Evolutionary conservation across 2,329 filamentous ascomycete genomes (phyloP).

Genomic region (Xylaria arbuscula): DNA sequence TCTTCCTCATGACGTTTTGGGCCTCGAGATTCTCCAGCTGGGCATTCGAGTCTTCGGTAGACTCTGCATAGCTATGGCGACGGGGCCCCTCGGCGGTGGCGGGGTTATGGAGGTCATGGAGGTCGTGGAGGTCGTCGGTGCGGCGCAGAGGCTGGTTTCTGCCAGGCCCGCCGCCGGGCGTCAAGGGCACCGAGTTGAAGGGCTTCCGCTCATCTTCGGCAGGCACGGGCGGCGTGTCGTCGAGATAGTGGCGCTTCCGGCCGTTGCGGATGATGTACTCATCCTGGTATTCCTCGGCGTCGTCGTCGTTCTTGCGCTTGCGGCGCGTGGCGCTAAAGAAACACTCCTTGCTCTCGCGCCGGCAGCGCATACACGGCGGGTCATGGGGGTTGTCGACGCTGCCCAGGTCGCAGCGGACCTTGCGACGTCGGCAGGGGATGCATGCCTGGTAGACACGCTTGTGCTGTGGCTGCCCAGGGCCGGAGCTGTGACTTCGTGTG

Average conservation of each 20-base stretch:
- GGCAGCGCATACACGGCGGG: conserved; percentile 92
- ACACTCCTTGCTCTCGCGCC: conserved; percentile 95
- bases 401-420: conserved; percentile 71
- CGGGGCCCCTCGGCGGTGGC: conserved; percentile 49
- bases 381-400: conserved; percentile 94
- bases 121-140: conserved; percentile 58
- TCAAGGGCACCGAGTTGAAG: conserved; percentile 68
- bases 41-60: conserved; percentile 67
- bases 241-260: conserved; percentile 71
- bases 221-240: conserved; percentile 57
- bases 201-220: conserved; percentile 58
- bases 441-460: conserved; percentile 73
- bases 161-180: conserved; percentile 73
- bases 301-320: conserved; percentile 83
- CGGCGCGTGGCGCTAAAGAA: conserved; percentile 95
- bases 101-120: conserved; percentile 40
- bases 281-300: conserved; percentile 66
- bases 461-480: conserved; percentile 55
- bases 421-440: conserved; percentile 70
- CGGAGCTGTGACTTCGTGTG: conserved; percentile 31
- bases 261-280: conserved; percentile 80
- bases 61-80: conserved; percentile 48
- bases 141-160: conserved; percentile 73
- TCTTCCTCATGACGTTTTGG: conserved; percentile 71
- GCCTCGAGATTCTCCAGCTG: conserved; percentile 74